Conservation (phyloP, 2,329 filamentous ascomycete species). For the Nemania sp. region DNA sequence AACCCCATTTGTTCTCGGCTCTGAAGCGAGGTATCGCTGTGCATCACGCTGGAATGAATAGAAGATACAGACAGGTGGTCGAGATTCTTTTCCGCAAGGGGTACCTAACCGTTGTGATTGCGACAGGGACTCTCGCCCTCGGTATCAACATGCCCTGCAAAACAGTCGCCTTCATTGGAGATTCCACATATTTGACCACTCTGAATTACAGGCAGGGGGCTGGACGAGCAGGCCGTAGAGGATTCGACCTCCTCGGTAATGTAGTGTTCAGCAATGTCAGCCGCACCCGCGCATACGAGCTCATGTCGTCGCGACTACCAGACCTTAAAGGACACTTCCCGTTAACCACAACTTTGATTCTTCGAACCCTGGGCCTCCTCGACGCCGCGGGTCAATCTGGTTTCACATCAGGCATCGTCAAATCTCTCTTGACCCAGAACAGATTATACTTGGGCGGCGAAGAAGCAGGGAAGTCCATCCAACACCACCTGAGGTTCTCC, state of each 20-base stretch:
- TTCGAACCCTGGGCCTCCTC: slow-evolving; percentile 70
- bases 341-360: slow-evolving; percentile 72
- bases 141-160: slow-evolving; percentile 87
- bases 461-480: slow-evolving; percentile 68
- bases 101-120: slow-evolving; percentile 71
- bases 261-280: slow-evolving; percentile 75
- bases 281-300: slow-evolving; percentile 63
- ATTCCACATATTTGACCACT: slow-evolving; percentile 73
- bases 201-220: slow-evolving; percentile 78
- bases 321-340: slow-evolving; percentile 79
- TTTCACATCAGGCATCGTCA: slow-evolving; percentile 65
- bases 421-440: slow-evolving; percentile 70
- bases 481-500: slow-evolving; percentile 79
- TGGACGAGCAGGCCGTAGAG: slow-evolving; percentile 77
- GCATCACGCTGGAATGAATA: slow-evolving; percentile 81
- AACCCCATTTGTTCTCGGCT: slow-evolving; percentile 60
- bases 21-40: slow-evolving; percentile 72
- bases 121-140: slow-evolving; percentile 75
- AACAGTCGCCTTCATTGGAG: slow-evolving; percentile 76
- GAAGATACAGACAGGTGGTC: slow-evolving; percentile 73
- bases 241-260: slow-evolving; percentile 80
- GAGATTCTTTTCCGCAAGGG: slow-evolving; percentile 77
- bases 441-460: slow-evolving; percentile 72
- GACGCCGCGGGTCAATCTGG: slow-evolving; percentile 66
- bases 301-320: slow-evolving; percentile 74